phyloP scores from a whole-genome alignment of 148 eudicot species.

The Spergularia marina region DNA sequence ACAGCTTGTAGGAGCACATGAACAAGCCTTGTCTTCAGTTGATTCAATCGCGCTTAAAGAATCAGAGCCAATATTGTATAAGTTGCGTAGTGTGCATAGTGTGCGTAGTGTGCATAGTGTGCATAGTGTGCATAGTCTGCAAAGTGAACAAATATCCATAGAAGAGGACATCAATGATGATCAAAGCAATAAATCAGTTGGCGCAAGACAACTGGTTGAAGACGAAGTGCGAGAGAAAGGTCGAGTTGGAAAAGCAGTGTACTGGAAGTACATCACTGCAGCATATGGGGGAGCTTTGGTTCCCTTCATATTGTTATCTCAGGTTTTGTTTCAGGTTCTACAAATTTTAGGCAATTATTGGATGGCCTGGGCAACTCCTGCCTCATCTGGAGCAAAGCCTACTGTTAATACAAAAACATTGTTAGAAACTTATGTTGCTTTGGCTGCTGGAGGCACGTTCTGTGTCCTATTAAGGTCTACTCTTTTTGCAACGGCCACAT shows the following conservation, averaged over 20 bases:
- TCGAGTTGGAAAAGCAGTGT: conserved; percentile 36
- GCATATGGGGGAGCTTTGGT: conserved; percentile 44
- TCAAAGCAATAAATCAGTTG: neutral
- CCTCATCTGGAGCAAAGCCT: conserved; percentile 28
- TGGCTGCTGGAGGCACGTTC: conserved; percentile 35
- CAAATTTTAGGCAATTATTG: conserved; percentile 48
- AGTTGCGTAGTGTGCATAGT: neutral
- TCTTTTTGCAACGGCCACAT: conserved; percentile 26
- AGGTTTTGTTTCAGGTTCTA: conserved; percentile 35
- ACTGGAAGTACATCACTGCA: conserved; percentile 45
- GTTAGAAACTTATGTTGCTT: conserved; percentile 33
- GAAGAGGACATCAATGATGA: conserved; percentile 11
- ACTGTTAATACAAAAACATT: conserved; percentile 24
- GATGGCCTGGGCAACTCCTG: conserved; percentile 52
- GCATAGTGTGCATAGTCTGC: neutral
- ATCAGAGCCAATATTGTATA: neutral
- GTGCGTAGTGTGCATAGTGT: neutral
- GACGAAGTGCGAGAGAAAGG: conserved; percentile 51
- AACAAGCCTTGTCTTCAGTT: conserved; percentile 32
- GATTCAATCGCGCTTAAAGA: conserved; percentile 12
- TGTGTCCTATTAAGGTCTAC: conserved; percentile 31
- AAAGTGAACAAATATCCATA: conserved; percentile 3
- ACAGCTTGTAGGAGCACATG: conserved; percentile 49
- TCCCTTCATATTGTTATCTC: conserved; percentile 36
- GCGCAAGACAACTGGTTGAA: conserved; percentile 37